Conservation (phyloP, 768 basidiomycete genomes). For the Lyophyllum shimeji region DNA sequence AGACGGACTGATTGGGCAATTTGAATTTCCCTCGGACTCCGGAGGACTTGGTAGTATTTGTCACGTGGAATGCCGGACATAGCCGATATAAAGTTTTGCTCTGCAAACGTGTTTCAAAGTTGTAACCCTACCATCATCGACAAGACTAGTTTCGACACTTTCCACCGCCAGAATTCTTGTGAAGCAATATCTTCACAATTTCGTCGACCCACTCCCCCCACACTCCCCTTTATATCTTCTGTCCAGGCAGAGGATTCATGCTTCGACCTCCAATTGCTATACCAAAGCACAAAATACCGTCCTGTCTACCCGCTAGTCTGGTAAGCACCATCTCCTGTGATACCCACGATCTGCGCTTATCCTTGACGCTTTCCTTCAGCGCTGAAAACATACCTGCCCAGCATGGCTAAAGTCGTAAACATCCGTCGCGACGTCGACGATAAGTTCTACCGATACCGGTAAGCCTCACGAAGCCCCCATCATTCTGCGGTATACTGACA, state of each 20-base stretch:
- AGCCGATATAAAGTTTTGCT: conserved; percentile 16
- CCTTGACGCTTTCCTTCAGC: conserved; percentile 35
- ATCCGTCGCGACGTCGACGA: conserved; percentile 96
- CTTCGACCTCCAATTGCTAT: conserved; percentile 85
- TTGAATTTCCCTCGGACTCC: neutral
- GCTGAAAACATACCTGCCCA: conserved; percentile 61
- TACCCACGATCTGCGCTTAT: neutral
- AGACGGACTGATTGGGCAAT: too few relatives aligned
- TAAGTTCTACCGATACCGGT: conserved; percentile 95
- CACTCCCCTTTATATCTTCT: conserved; percentile 49
- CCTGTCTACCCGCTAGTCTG: conserved; percentile 50
- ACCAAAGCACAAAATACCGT: conserved; percentile 62
- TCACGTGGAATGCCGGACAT: neutral
- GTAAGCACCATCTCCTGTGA: conserved; percentile 31
- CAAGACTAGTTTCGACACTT: neutral
- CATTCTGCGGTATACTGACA: conserved; percentile 8
- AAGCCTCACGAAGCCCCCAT: conserved; percentile 22
- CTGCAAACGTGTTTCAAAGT: conserved; percentile 16
- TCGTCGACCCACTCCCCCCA: conserved; percentile 51
- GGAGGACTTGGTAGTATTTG: neutral
- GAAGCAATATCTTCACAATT: conserved; percentile 54
- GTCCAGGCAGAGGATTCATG: conserved; percentile 85
- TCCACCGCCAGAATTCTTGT: conserved; percentile 1
- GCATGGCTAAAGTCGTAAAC: conserved; percentile 89
- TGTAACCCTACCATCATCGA: conserved; percentile 28